phyloP scores from a whole-genome alignment of 208 protist species.

The Crithidia thermophila region DNA sequence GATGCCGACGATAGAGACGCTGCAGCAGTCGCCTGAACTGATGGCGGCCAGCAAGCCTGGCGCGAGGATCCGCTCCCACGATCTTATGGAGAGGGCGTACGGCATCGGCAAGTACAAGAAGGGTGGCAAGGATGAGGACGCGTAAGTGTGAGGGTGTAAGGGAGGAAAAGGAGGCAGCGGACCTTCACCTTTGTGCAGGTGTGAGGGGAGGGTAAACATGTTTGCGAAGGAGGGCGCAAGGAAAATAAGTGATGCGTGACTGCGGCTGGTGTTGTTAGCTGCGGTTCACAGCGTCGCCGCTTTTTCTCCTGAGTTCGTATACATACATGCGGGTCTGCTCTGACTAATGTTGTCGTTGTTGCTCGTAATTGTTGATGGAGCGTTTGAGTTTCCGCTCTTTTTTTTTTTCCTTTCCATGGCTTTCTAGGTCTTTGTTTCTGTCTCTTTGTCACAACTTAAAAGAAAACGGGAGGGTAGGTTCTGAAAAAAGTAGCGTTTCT shows the following conservation, averaged over 20 bases:
- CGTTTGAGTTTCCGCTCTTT: no score
- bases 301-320: no score
- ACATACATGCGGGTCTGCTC: no score
- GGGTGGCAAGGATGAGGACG: conserved; percentile 50
- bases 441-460: conserved; percentile 3
- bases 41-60: conserved; percentile 41
- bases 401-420: neutral
- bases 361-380: no score
- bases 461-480: neutral
- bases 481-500: neutral
- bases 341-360: no score
- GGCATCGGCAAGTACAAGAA: conserved; percentile 75
- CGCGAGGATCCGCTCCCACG: conserved; percentile 37
- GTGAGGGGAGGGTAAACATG: no score
- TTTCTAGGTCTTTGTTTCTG: neutral
- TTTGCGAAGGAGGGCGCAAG: no score
- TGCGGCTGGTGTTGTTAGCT: no score
- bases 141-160: conserved; percentile 21
- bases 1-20: conserved; percentile 59
- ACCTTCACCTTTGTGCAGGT: no score
- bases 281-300: no score
- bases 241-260: no score
- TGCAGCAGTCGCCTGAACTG: conserved; percentile 61
- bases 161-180: neutral
- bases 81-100: conserved; percentile 67